Evolutionary conservation across 208 protist genomes (phyloP).

Genomic region (Vickermania spadyakhi): DNA sequence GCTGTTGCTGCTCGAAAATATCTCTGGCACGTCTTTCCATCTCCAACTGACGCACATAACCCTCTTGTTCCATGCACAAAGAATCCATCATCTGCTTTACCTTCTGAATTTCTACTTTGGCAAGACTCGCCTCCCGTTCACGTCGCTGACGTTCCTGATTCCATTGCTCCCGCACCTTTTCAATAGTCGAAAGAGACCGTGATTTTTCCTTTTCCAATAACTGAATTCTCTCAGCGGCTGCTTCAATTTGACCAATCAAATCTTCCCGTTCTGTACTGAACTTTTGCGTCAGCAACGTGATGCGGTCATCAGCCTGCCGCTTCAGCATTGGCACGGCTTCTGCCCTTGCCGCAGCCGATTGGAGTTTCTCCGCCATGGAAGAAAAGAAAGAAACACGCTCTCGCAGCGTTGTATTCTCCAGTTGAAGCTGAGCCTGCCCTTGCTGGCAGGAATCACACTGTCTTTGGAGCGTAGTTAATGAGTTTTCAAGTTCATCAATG

Average conservation of each 20-base stretch:
- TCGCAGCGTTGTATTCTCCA: neutral
- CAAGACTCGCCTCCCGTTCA: neutral
- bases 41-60: conserved; percentile 16
- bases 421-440: too few relatives aligned
- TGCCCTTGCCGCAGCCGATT: neutral
- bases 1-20: conserved; percentile 25
- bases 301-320: neutral
- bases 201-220: neutral
- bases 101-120: conserved; percentile 15
- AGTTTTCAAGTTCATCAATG: neutral
- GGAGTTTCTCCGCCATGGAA: neutral
- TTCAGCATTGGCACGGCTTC: neutral
- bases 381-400: neutral
- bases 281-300: neutral
- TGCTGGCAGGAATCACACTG: too few relatives aligned
- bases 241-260: neutral
- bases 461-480: neutral
- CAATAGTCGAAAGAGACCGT: too few relatives aligned
- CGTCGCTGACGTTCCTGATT: neutral
- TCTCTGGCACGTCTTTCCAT: conserved; percentile 11
- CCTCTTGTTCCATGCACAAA: conserved; percentile 7
- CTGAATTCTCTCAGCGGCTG: neutral
- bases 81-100: conserved; percentile 18
- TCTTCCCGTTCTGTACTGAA: neutral
- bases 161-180: conserved; percentile 2